phyloP scores from a whole-genome alignment of 164 flowering plant genomes.

The Piper longum region DNA sequence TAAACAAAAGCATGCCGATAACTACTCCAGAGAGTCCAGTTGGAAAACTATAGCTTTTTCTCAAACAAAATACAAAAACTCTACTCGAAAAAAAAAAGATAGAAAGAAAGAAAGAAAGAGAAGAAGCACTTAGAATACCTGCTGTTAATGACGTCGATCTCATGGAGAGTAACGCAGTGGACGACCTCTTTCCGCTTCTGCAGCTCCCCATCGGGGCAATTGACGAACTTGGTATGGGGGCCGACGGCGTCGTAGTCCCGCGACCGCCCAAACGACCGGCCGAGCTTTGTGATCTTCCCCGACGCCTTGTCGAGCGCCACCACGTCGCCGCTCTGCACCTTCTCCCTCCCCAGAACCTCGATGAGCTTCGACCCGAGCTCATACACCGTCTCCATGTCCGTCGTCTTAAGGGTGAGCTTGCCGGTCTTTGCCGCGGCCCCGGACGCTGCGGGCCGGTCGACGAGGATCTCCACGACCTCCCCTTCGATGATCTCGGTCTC shows the following conservation, averaged over 20 bases:
- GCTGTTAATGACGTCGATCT: constrained; percentile 97
- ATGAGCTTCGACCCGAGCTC: constrained; percentile 94
- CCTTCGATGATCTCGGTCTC: constrained; percentile 90
- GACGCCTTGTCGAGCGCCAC: constrained; percentile 82
- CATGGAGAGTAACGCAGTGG: constrained; percentile 90
- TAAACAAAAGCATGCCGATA: too few species aligned
- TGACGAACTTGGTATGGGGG: constrained; percentile 80
- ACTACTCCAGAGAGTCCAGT: too few species aligned
- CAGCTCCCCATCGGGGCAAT: constrained; percentile 96
- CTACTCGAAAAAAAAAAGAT: too few species aligned
- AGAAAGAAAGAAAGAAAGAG: background rate
- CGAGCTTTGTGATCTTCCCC: constrained; percentile 86
- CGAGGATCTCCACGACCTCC: constrained; percentile 77
- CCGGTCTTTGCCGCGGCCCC: constrained; percentile 86
- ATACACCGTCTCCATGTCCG: constrained; percentile 94
- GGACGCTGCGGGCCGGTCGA: constrained; percentile 66
- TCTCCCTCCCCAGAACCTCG: constrained; percentile 81
- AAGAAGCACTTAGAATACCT: constrained; percentile 25
- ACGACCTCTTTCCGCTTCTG: constrained; percentile 98
- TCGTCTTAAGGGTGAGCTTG: constrained; percentile 81
- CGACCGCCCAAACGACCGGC: constrained; percentile 74
- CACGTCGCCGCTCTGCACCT: constrained; percentile 97
- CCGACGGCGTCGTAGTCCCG: constrained; percentile 95
- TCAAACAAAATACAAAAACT: too few species aligned
- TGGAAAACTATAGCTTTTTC: too few species aligned